Conservation (phyloP, 2,329 filamentous ascomycete species). For the Aspergillus cejpii region DNA sequence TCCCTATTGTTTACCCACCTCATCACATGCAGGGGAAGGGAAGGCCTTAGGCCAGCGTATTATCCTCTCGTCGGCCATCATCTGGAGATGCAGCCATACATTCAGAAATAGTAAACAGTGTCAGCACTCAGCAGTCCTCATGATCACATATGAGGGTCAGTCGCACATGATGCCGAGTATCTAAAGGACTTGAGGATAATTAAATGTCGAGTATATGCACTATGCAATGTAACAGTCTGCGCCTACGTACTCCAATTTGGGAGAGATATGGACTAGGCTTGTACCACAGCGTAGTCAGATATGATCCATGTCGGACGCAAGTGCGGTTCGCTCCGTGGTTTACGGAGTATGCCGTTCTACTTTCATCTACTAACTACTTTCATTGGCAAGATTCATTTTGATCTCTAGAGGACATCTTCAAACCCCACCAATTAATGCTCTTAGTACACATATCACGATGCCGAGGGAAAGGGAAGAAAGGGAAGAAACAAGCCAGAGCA, state of each 20-base stretch:
- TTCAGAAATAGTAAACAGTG: not conserved
- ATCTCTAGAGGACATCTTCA: not conserved
- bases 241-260: no score
- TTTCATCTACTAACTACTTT: not conserved
- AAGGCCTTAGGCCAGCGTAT: no score
- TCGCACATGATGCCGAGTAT: not conserved
- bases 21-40: not conserved
- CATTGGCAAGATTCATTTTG: not conserved
- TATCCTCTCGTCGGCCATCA: no score
- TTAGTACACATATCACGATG: slow-evolving; percentile 1
- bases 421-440: not conserved
- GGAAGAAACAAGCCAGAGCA: not conserved
- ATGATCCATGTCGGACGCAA: not conserved
- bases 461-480: not conserved
- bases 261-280: no score
- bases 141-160: not conserved
- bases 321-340: not conserved
- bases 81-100: not conserved
- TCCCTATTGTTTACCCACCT: not conserved
- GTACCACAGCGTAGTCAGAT: not conserved
- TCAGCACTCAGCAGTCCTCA: not conserved
- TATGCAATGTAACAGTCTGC: not conserved
- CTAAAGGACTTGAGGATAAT: not conserved
- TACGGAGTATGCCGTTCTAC: no score
- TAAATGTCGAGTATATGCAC: no score